Percentiles rank a stretch among this genome's conserved stretches.
Conservation (phyloP, 164 flowering plant genomes). For the Santalum album region DNA sequence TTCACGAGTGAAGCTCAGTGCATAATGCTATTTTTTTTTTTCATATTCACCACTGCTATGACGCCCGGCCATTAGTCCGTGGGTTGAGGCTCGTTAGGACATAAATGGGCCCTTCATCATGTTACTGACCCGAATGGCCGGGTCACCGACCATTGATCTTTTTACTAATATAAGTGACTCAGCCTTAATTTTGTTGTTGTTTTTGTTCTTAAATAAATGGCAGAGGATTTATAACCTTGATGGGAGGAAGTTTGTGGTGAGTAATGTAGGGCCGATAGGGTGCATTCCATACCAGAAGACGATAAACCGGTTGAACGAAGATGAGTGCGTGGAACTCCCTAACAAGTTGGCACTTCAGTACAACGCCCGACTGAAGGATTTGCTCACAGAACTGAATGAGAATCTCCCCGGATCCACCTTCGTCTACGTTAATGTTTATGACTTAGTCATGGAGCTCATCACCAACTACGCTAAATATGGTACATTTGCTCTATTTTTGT, state of each 20-base stretch:
- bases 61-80: too few species aligned
- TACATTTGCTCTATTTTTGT: slow-evolving; percentile 10
- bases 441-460: slow-evolving; percentile 70
- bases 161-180: neutral
- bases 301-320: slow-evolving; percentile 44
- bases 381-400: slow-evolving; percentile 47
- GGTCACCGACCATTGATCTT: too few species aligned
- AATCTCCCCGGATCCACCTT: slow-evolving; percentile 74
- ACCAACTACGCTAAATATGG: slow-evolving; percentile 67
- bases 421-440: slow-evolving; percentile 75
- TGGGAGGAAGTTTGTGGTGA: slow-evolving; percentile 78
- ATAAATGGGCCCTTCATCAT: too few species aligned
- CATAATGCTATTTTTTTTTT: too few species aligned
- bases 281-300: slow-evolving; percentile 95
- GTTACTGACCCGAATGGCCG: too few species aligned
- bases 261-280: slow-evolving; percentile 85
- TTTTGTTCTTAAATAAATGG: neutral
- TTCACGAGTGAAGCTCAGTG: too few species aligned
- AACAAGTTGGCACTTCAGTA: slow-evolving; percentile 70
- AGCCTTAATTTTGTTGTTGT: too few species aligned
- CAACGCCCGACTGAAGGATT: slow-evolving; percentile 54
- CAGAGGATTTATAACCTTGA: slow-evolving; percentile 84
- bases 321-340: slow-evolving; percentile 69
- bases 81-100: too few species aligned
- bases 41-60: too few species aligned